phyloP scores from a whole-genome alignment of 345 rosid species.

The Hibiscus tridactylites region DNA sequence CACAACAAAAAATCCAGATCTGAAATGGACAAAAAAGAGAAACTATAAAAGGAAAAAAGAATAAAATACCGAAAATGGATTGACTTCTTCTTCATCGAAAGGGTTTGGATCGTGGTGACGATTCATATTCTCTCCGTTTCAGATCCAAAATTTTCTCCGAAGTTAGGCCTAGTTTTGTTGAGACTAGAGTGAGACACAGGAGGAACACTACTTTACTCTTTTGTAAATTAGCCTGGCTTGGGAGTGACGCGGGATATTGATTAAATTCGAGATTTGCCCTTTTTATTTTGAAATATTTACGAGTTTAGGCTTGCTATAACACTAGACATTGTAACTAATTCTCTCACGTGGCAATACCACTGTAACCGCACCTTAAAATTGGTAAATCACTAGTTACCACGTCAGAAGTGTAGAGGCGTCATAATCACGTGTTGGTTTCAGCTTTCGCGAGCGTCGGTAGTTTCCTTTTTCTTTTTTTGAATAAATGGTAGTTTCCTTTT shows the following conservation, averaged over 20 bases:
- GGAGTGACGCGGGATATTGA: constrained; percentile 10
- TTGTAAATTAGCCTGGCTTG: background rate
- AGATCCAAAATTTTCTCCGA: constrained; percentile 30
- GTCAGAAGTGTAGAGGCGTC: background rate
- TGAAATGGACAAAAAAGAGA: constrained; percentile 2
- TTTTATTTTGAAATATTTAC: constrained; percentile 5
- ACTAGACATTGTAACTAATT: background rate
- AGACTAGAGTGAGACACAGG: background rate
- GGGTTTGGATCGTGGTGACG: constrained; percentile 89
- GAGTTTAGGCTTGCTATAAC: background rate
- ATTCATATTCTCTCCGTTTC: constrained; percentile 38
- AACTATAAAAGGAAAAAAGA: background rate
- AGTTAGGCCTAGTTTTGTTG: background rate
- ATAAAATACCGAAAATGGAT: constrained; percentile 79
- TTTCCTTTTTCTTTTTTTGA: no score
- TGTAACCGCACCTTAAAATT: background rate
- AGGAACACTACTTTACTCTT: constrained; percentile 7
- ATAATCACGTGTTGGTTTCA: background rate
- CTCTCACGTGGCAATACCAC: background rate
- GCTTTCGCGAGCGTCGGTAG: no score
- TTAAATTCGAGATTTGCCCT: background rate
- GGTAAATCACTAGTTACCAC: background rate
- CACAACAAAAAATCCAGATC: constrained; percentile 22
- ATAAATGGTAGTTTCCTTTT: no score
- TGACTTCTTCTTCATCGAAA: constrained; percentile 86